phyloP scores from a whole-genome alignment of 768 basidiomycete species.

The Psilocybe tampanensis region DNA sequence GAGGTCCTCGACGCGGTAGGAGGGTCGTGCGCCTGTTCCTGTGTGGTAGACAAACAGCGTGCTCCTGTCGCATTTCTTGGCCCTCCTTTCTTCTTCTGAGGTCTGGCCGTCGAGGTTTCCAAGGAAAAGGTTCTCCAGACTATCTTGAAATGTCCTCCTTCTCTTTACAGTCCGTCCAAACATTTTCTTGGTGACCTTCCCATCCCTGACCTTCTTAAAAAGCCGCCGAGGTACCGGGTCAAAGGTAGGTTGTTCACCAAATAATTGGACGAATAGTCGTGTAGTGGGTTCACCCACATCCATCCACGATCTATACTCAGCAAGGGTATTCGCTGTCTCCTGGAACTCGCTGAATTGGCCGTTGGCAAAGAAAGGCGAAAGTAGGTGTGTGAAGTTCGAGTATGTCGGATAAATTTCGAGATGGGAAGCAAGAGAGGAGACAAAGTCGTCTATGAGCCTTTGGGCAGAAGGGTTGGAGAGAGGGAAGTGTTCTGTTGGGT shows the following conservation, averaged over 20 bases:
- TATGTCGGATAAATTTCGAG: conserved; percentile 27
- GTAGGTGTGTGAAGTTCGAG: conserved; percentile 30
- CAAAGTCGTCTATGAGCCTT: conserved; percentile 31
- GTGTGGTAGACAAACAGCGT: conserved; percentile 40
- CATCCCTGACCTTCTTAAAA: conserved; percentile 28
- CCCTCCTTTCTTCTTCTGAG: no score
- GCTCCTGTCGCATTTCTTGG: conserved; percentile 26
- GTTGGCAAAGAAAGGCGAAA: conserved; percentile 32
- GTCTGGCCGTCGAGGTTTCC: no score
- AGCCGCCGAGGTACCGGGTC: conserved; percentile 34
- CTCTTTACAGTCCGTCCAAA: conserved; percentile 27
- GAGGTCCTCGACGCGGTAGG: conserved; percentile 36
- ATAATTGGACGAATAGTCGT: conserved; percentile 22
- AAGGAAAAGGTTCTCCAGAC: conserved; percentile 27
- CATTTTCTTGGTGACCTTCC: conserved; percentile 23
- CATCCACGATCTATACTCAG: conserved; percentile 38
- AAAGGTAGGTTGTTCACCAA: conserved; percentile 26
- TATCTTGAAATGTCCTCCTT: conserved; percentile 28
- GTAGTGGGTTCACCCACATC: conserved; percentile 36
- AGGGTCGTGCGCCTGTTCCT: conserved; percentile 34
- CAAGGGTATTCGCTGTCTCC: conserved; percentile 31
- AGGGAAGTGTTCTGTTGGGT: conserved; percentile 39
- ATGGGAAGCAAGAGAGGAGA: conserved; percentile 23
- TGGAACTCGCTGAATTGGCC: conserved; percentile 31
- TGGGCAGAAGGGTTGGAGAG: conserved; percentile 33